Conservation (phyloP, 2,329 filamentous ascomycete species). For the Colletotrichum sidae region DNA sequence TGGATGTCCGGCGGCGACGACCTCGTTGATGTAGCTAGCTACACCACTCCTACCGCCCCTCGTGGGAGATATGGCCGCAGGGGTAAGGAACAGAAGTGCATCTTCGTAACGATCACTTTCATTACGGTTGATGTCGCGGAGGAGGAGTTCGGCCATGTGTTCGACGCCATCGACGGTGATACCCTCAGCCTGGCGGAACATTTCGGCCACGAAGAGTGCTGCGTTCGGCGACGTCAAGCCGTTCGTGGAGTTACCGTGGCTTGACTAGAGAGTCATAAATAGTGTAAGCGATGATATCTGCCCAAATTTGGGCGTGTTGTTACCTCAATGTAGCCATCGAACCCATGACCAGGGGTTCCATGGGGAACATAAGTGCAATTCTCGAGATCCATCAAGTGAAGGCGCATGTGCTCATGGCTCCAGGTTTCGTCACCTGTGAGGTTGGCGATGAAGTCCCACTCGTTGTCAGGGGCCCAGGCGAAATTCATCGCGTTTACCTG, state of each 20-base stretch:
- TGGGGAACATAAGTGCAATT: slow-evolving; percentile 55
- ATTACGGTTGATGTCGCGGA: slow-evolving; percentile 23
- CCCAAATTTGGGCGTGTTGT: neutral
- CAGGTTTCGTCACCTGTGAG: slow-evolving; percentile 64
- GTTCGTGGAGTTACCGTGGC: slow-evolving; percentile 37
- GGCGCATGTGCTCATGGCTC: slow-evolving; percentile 60
- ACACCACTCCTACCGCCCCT: slow-evolving; percentile 11
- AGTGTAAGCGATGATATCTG: neutral
- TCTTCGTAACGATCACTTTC: slow-evolving; percentile 40
- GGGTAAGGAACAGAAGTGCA: slow-evolving; percentile 6
- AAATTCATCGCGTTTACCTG: slow-evolving; percentile 56
- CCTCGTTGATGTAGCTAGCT: slow-evolving; percentile 41
- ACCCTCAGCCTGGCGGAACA: slow-evolving; percentile 12
- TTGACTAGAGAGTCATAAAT: neutral
- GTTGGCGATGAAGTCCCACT: slow-evolving; percentile 60
- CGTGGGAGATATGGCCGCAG: slow-evolving; percentile 15
- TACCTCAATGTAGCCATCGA: slow-evolving; percentile 57
- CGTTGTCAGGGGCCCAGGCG: slow-evolving; percentile 60
- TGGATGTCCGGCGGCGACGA: slow-evolving; percentile 56
- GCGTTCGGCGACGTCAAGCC: slow-evolving; percentile 6
- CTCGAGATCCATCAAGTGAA: slow-evolving; percentile 61
- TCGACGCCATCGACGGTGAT: slow-evolving; percentile 33
- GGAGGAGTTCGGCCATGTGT: slow-evolving; percentile 40
- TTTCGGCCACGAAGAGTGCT: slow-evolving; percentile 10
- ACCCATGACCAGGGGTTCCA: slow-evolving; percentile 57